Base-by-base conservation (phyloP, 805 yeast genomes). In the Hanseniaspora clermontiae region DNA sequence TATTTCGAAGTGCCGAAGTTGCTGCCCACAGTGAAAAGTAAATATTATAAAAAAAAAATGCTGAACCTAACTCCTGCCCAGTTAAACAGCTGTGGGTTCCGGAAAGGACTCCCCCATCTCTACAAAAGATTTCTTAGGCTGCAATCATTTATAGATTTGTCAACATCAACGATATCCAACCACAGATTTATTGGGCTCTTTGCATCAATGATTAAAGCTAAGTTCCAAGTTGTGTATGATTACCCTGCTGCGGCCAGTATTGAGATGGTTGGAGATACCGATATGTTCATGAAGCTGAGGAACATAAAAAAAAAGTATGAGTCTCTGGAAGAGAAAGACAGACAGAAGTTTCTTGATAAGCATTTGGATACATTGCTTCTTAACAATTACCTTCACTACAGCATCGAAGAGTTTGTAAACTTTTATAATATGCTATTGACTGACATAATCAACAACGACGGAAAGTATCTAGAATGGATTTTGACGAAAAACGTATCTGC, bases 71-170 rank as follows among this genome's bases (percentile, higher is more conserved):
- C 49, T 5, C 5, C 11, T 1, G 19, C 34, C 15, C 31, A 43
- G 17, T 19, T 17, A 6, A 36, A n/a, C 9, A 8, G 14, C 3
- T 5, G 2, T 14, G 10, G 8, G 8, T 15, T 51, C 10, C 15
- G 29, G 15, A 32, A 34, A 29, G 34, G 37, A 34, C 39, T 51
- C 32, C 19, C 46, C 38, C 37, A 43, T 27, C 12, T 51, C 1
- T 51, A 51, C 31, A 51, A 51, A 17, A 19, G 55, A 8, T 51
- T 51, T 43, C 34, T 51, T 6, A 19, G 55, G 19, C 32, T 51
- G 5, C 24, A 42, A 3, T 15, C 43, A 12, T 29, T 51, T 6
- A 45, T 51, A 14, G 29, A 24, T 24, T 14, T 45, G 3, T 31
- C 48, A 34, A 17, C 39, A 11, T 6, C 27, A 19, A 14, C 39